A percentile compares a stretch with the other conserved stretches of the same genome.
Conservation (phyloP, 768 basidiomycete genomes). For the Tulasnella sp. region DNA sequence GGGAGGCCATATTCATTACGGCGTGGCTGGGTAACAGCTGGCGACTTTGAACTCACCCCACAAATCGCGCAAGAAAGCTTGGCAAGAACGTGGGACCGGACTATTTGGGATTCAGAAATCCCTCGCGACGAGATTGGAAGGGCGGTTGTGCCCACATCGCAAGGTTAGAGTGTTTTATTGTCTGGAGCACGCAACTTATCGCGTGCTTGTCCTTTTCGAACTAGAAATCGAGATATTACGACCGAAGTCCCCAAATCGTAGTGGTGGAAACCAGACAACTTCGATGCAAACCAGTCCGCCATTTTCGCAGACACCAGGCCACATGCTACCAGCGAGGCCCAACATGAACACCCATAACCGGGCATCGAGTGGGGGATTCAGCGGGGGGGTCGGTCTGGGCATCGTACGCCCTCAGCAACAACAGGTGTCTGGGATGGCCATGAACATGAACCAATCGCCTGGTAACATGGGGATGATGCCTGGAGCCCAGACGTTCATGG, state of each 20-base stretch:
- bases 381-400: slow-evolving; percentile 11
- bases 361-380: slow-evolving; percentile 4
- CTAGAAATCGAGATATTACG: slow-evolving; percentile 69
- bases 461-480: slow-evolving; percentile 17
- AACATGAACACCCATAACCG: slow-evolving; percentile 8
- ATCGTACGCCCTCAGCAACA: slow-evolving; percentile 10
- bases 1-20: slow-evolving; percentile 54
- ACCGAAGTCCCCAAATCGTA: slow-evolving; percentile 68
- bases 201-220: slow-evolving; percentile 17
- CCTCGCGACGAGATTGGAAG: slow-evolving; percentile 39
- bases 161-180: slow-evolving; percentile 25
- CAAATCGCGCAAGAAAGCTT: slow-evolving; percentile 20
- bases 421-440: slow-evolving; percentile 15
- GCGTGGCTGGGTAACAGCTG: slow-evolving; percentile 83
- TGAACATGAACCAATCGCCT: slow-evolving; percentile 21
- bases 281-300: slow-evolving; percentile 18
- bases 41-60: slow-evolving; percentile 31
- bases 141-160: slow-evolving; percentile 56
- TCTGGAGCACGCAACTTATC: slow-evolving; percentile 5
- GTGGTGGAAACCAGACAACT: slow-evolving; percentile 16
- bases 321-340: slow-evolving; percentile 20
- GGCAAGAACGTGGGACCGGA: slow-evolving; percentile 30
- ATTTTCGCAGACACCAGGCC: slow-evolving; percentile 15
- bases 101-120: slow-evolving; percentile 48
- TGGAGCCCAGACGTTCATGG: neutral